Evolutionary conservation across 2,329 filamentous ascomycete genomes (phyloP).

Genomic region (Emericellopsis atlantica): DNA sequence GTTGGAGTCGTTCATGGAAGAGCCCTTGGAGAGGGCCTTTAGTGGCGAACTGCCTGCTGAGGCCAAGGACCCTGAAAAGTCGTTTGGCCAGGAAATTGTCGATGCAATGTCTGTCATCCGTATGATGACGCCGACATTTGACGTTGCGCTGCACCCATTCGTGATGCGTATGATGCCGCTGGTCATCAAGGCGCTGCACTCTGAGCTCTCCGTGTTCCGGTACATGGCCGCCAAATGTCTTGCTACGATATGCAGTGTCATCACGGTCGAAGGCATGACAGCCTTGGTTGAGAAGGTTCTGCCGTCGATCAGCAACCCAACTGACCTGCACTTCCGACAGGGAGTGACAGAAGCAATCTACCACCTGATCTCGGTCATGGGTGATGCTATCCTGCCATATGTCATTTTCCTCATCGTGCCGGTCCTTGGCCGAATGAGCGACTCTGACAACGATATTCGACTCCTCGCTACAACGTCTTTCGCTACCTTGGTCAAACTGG

Average conservation of each 20-base stretch:
- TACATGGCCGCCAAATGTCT: slow-evolving; percentile 97
- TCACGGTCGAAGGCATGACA: slow-evolving; percentile 90
- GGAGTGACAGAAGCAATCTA: slow-evolving; percentile 93
- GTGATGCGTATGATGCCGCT: slow-evolving; percentile 74
- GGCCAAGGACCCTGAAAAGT: slow-evolving; percentile 59
- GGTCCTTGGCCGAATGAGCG: slow-evolving; percentile 94
- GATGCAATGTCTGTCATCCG: slow-evolving; percentile 89
- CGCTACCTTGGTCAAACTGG: slow-evolving; percentile 90
- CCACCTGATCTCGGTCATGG: slow-evolving; percentile 96
- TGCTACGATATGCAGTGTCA: slow-evolving; percentile 93
- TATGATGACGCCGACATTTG: slow-evolving; percentile 82
- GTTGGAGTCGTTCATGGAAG: slow-evolving; percentile 67
- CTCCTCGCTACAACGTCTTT: slow-evolving; percentile 94
- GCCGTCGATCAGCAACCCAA: slow-evolving; percentile 79
- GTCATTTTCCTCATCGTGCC: slow-evolving; percentile 98
- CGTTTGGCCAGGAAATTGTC: slow-evolving; percentile 81
- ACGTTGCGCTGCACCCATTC: slow-evolving; percentile 63
- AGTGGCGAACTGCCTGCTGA: slow-evolving; percentile 56
- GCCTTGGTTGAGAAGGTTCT: slow-evolving; percentile 87
- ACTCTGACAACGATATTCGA: slow-evolving; percentile 91
- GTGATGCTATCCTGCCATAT: slow-evolving; percentile 87
- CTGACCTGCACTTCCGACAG: slow-evolving; percentile 81
- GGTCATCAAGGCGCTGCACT: slow-evolving; percentile 78
- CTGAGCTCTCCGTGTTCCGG: slow-evolving; percentile 78
- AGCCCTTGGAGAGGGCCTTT: slow-evolving; percentile 66